Conservation (phyloP, 2,329 filamentous ascomycete species). For the Apiospora koreana region DNA sequence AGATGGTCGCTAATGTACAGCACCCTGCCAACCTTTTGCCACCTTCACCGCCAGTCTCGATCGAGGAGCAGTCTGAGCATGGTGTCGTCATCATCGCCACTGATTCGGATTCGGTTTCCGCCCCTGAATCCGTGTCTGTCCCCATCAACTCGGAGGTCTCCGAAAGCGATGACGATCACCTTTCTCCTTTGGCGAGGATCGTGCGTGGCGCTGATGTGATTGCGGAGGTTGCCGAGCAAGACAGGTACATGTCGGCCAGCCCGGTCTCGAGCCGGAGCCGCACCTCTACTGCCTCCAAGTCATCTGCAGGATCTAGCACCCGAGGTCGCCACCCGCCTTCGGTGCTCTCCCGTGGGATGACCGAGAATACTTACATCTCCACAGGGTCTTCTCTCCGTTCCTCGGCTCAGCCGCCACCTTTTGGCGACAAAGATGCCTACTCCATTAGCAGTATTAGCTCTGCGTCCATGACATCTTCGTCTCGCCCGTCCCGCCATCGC, state of each 20-base stretch:
- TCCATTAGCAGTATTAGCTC: slow-evolving; percentile 56
- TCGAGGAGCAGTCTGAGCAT: slow-evolving; percentile 67
- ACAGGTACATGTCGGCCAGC: slow-evolving; percentile 66
- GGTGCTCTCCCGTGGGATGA: slow-evolving; percentile 53
- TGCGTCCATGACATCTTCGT: slow-evolving; percentile 50
- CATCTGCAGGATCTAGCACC: slow-evolving; percentile 56
- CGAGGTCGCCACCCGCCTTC: slow-evolving; percentile 53
- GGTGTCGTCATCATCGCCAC: slow-evolving; percentile 51
- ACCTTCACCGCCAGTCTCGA: slow-evolving; percentile 79
- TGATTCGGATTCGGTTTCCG: slow-evolving; percentile 47
- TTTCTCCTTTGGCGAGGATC: slow-evolving; percentile 75
- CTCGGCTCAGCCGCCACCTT: slow-evolving; percentile 31
- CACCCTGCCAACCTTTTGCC: slow-evolving; percentile 78
- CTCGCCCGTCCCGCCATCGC: slow-evolving; percentile 42
- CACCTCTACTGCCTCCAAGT: slow-evolving; percentile 50
- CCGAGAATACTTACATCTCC: slow-evolving; percentile 70
- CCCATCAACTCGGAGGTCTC: slow-evolving; percentile 62
- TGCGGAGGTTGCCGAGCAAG: slow-evolving; percentile 57
- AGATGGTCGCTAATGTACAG: slow-evolving; percentile 84
- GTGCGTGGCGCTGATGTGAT: slow-evolving; percentile 67
- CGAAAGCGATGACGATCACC: slow-evolving; percentile 75
- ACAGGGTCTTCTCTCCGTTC: slow-evolving; percentile 59
- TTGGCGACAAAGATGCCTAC: slow-evolving; percentile 50
- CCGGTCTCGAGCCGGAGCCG: slow-evolving; percentile 65
- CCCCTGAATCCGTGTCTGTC: slow-evolving; percentile 42